Percentiles rank a stretch among this genome's conserved stretches.
Conservation (phyloP, 2,329 filamentous ascomycete genomes). For the Fusarium xyrophilum region DNA sequence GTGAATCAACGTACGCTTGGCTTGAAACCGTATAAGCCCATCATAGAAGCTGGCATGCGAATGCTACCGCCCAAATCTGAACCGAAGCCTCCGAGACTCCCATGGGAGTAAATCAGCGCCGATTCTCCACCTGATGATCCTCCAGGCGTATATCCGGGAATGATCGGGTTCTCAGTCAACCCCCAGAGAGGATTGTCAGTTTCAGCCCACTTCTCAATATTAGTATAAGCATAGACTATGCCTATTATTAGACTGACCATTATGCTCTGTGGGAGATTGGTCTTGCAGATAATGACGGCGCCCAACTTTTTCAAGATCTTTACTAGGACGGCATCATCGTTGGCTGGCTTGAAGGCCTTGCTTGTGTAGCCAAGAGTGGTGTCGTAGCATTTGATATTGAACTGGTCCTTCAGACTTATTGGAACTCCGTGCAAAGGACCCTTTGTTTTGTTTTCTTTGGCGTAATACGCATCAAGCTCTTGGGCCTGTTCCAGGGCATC, state of each 20-base stretch:
- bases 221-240: fast-evolving
- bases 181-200: slow-evolving; percentile 44
- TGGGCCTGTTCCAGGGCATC: slow-evolving; percentile 27
- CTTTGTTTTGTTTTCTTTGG: neutral
- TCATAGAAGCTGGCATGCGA: slow-evolving; percentile 39
- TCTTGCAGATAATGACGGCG: slow-evolving; percentile 56
- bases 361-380: slow-evolving; percentile 66
- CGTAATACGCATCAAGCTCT: slow-evolving; percentile 15
- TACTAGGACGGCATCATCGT: slow-evolving; percentile 56
- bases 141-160: slow-evolving; percentile 36
- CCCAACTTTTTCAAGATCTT: slow-evolving; percentile 57
- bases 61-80: slow-evolving; percentile 42
- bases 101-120: slow-evolving; percentile 24
- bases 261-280: slow-evolving; percentile 28
- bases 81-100: slow-evolving; percentile 36
- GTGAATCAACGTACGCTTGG: slow-evolving; percentile 34
- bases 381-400: slow-evolving; percentile 64
- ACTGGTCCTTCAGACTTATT: slow-evolving; percentile 61
- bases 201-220: slow-evolving; percentile 22
- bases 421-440: slow-evolving; percentile 37
- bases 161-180: slow-evolving; percentile 34
- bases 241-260: neutral
- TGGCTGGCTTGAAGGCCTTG: slow-evolving; percentile 56
- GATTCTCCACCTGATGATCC: slow-evolving; percentile 41
- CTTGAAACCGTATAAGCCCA: slow-evolving; percentile 37